Evolutionary conservation across 495 filamentous ascomycete genomes (phyloP).

Genomic region (Trichoderma virens): DNA sequence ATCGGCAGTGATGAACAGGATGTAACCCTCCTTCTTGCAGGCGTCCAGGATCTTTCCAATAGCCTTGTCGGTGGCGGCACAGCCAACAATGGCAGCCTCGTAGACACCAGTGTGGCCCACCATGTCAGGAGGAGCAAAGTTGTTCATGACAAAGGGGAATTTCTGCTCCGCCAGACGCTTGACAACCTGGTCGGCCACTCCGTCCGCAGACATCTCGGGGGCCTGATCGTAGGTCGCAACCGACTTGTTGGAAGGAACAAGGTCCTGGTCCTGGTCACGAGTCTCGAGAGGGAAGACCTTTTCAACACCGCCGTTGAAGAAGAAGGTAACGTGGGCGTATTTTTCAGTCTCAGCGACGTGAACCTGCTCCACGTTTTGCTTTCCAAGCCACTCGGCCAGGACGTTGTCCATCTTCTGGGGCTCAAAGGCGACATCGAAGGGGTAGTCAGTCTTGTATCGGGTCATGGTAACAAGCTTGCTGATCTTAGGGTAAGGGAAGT

Average conservation of each 20-base stretch:
- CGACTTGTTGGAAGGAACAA: conserved; percentile 55
- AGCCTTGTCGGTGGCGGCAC: conserved; percentile 79
- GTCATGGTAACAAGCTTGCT: conserved; percentile 88
- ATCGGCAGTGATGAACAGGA: conserved; percentile 90
- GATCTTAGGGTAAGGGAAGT: conserved; percentile 93
- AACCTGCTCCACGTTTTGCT: conserved; percentile 81
- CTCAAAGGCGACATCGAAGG: conserved; percentile 87
- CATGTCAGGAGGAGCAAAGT: conserved; percentile 99
- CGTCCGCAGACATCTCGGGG: conserved; percentile 91
- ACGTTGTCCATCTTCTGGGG: conserved; percentile 96
- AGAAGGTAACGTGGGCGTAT: conserved; percentile 98
- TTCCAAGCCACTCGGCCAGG: conserved; percentile 87
- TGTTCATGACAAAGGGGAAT: conserved; percentile 98
- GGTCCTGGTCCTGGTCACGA: conserved; percentile 54
- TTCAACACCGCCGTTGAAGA: conserved; percentile 98
- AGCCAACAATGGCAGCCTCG: conserved; percentile 84
- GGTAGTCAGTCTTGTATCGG: conserved; percentile 93
- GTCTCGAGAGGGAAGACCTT: conserved; percentile 89
- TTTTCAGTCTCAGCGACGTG: conserved; percentile 99
- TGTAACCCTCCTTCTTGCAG: conserved; percentile 86
- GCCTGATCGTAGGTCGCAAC: conserved; percentile 96
- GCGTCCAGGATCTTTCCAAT: conserved; percentile 86
- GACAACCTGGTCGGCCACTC: conserved; percentile 76
- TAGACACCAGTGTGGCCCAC: conserved; percentile 98
- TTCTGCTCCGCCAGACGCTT: conserved; percentile 72